phyloP scores from a whole-genome alignment of 1,139 yeast genomes.

The Zygoascus meyerae region DNA sequence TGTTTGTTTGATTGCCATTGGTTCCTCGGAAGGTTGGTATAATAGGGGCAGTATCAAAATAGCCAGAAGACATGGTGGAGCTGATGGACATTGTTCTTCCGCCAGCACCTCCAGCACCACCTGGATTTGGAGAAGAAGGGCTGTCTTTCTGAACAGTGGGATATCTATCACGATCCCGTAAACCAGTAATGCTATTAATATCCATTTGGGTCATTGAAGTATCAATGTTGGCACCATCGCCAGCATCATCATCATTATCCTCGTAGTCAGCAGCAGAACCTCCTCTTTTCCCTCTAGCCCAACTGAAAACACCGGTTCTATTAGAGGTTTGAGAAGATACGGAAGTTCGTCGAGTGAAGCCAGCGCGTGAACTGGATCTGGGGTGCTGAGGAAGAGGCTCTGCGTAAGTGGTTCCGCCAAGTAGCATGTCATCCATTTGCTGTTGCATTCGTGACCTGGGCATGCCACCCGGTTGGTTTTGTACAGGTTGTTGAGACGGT shows the following conservation, averaged over 20 bases:
- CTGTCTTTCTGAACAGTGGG: constrained; percentile 25
- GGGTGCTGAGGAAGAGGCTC: not conserved
- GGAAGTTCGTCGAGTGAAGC: constrained; percentile 16
- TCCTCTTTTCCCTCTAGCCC: constrained; percentile 11
- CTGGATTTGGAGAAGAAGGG: not conserved
- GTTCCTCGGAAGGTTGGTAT: constrained; percentile 31
- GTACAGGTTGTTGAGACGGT: not conserved
- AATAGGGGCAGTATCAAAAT: constrained; percentile 34
- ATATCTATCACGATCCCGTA: constrained; percentile 34
- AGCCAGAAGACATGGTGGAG: constrained; percentile 26
- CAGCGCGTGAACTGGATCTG: constrained; percentile 14
- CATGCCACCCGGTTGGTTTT: constrained; percentile 26
- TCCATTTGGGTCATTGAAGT: constrained; percentile 21
- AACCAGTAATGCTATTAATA: constrained; percentile 23
- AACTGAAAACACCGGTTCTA: constrained; percentile 15
- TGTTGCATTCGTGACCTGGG: constrained; percentile 27
- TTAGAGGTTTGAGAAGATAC: constrained; percentile 14
- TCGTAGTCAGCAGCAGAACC: constrained; percentile 11
- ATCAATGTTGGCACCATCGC: constrained; percentile 14
- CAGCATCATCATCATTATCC: constrained; percentile 20
- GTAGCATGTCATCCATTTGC: constrained; percentile 25
- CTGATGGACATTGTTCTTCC: constrained; percentile 33
- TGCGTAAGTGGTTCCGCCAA: constrained; percentile 13
- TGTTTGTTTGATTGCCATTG: constrained; percentile 13
- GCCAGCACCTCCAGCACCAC: constrained; percentile 5